Evolutionary conservation across 352 stramenopile genomes (phyloP).

Genomic region (Globisporangium acanthophoron): DNA sequence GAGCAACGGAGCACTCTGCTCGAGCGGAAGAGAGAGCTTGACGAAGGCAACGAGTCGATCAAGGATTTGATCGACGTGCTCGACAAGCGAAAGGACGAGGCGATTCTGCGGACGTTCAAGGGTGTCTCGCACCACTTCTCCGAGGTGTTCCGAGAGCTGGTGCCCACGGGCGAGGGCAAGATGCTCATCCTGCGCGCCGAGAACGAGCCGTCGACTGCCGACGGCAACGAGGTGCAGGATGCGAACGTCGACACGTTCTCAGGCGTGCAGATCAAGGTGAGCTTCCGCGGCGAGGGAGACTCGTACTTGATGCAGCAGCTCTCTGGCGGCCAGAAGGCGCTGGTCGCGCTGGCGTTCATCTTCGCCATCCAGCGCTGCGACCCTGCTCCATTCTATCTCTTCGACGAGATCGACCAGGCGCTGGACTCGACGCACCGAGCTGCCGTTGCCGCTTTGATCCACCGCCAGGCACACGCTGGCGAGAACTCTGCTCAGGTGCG

Average conservation of each 20-base stretch:
- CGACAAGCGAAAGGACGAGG: conserved; percentile 97
- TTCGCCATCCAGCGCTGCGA: conserved; percentile 99
- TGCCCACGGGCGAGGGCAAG: conserved; percentile 94
- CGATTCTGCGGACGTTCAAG: conserved; percentile 98
- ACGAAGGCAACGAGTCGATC: conserved; percentile 90
- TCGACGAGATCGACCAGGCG: conserved; percentile 99
- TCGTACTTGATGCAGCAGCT: conserved; percentile 98
- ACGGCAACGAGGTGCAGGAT: conserved; percentile 20
- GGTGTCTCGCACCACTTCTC: conserved; percentile 97
- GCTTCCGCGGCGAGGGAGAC: conserved; percentile 94
- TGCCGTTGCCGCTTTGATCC: conserved; percentile 95
- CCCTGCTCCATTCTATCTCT: conserved; percentile 99
- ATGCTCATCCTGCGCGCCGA: conserved; percentile 95
- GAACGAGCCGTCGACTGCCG: conserved; percentile 12
- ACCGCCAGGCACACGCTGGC: conserved; percentile 92
- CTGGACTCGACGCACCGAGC: conserved; percentile 98
- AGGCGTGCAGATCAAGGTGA: conserved; percentile 98
- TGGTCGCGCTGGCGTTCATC: conserved; percentile 99
- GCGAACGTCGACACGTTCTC: conserved; percentile 90
- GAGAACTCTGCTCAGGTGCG: conserved; percentile 95
- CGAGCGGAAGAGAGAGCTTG: conserved; percentile 94
- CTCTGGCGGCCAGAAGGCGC: conserved; percentile 98
- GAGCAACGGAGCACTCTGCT: conserved; percentile 90
- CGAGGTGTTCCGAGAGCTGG: conserved; percentile 97
- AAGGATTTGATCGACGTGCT: conserved; percentile 87